Evolutionary conservation across 345 rosid species (phyloP), one percentile per base, ranked within the genome.

Genomic region (Physaria fendleri): DNA sequence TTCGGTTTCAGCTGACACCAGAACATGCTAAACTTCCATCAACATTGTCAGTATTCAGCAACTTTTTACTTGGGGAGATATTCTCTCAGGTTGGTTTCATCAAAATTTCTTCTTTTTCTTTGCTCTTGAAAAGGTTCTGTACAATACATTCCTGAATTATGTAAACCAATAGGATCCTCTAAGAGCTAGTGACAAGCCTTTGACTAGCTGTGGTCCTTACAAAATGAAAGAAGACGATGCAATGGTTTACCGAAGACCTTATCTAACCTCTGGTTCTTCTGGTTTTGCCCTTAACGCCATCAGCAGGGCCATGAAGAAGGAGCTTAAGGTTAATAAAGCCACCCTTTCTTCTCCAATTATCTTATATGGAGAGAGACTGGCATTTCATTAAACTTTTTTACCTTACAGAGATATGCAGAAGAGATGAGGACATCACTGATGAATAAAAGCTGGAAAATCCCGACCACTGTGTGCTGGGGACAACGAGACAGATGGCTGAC

Each of bases 191-290:
- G 98, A 88, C 67, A 92, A 92, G 75, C 78, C 90, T 56, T 68
- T 92, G 82, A 82, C 83, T 2, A 88, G 96, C 66, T 77, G 82
- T 14, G 96, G 96, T 63, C 96, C 95, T 41, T 92, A 88, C 72
- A 77, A 86, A 65, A 88, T 92, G 87, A 92, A 92, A 76, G 98
- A 92, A 73, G 95, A 88, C 14, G 96, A 80, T 74, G 98, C 90
- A 14, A 82, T 88, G 95, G 95, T 92, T 10, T 88, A 92, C 41
- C 75, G 98, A 72, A 81, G 93, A 66, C 93, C 96, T 57, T 92
- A 92, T 76, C 95, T 92, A 30, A 78, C 96, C 16, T 88, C 96
- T 35, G 98, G 96, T 49, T 92, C 96, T 24, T 71, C 96, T 30
- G 96, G 96, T 15, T 92, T 92, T 63, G 96, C 95, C 2, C 75